Conservation (phyloP, 2,329 filamentous ascomycete genomes). For the Atkinsonella hypoxylon region DNA sequence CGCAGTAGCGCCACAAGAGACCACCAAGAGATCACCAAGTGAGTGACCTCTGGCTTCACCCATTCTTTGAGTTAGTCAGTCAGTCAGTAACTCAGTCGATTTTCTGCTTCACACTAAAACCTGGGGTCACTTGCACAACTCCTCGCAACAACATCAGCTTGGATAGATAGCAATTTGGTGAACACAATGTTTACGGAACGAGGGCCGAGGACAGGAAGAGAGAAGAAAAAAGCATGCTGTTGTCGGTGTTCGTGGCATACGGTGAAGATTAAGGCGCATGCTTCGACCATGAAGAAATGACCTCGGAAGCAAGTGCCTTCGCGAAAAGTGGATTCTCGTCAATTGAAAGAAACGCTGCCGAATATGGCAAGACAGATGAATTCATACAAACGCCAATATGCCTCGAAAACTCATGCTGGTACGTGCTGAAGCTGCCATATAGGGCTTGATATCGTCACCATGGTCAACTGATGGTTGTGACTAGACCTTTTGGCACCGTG, state of each 20-base stretch:
- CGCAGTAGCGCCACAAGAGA: background rate
- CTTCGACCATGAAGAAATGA: background rate
- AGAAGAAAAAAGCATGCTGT: background rate
- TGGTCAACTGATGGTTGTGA: too few species aligned
- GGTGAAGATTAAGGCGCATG: background rate
- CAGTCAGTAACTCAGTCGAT: too few species aligned
- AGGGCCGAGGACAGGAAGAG: background rate
- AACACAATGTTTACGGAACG: background rate
- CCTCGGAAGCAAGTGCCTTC: background rate
- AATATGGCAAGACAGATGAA: background rate
- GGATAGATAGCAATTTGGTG: too few species aligned
- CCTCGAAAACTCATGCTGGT: background rate
- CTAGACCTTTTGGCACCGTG: too few species aligned
- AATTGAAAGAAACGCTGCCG: background rate
- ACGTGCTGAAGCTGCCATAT: too few species aligned
- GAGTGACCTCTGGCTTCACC: too few species aligned
- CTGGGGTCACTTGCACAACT: too few species aligned
- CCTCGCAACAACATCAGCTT: too few species aligned
- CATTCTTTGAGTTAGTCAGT: too few species aligned
- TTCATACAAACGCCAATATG: background rate
- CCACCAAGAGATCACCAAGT: too few species aligned
- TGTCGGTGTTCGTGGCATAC: background rate
- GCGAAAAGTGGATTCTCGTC: background rate
- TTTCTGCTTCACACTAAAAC: too few species aligned
- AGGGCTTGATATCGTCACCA: too few species aligned